A percentile compares a stretch with the other conserved stretches of the same genome.
phyloP scores from a whole-genome alignment of 371 early-diverging fungal species.

The Zychaea mexicana region DNA sequence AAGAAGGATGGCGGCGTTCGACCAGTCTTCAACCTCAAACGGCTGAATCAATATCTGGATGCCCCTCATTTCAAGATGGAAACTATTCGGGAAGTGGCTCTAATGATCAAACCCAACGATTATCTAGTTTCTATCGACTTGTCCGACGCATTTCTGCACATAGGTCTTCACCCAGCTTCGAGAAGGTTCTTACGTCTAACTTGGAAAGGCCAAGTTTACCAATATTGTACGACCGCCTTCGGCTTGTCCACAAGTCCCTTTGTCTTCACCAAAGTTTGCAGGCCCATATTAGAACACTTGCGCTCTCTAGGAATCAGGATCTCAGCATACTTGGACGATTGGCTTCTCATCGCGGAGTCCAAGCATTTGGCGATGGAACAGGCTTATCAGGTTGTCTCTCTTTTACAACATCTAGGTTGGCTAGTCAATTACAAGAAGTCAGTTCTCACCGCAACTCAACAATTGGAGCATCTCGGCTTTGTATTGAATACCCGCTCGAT shows the following conservation, averaged over 20 bases:
- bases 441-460: conserved; percentile 9
- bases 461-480: conserved; percentile 25
- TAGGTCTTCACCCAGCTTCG: conserved; percentile 14
- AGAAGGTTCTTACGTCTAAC: conserved; percentile 23
- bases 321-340: conserved; percentile 31
- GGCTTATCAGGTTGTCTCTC: conserved; percentile 8
- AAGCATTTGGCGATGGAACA: conserved; percentile 1
- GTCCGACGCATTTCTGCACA: conserved; percentile 19
- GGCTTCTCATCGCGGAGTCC: conserved; percentile 16
- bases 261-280: conserved; percentile 32
- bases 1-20: conserved; percentile 22
- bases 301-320: conserved; percentile 26
- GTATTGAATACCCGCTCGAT: conserved; percentile 9
- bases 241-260: conserved; percentile 34
- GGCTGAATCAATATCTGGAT: conserved; percentile 16
- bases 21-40: conserved; percentile 27
- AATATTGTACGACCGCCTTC: conserved; percentile 33
- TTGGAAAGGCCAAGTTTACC: conserved; percentile 22
- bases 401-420: conserved; percentile 14
- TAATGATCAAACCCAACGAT: conserved; percentile 21
- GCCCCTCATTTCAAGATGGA: conserved; percentile 32
- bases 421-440: conserved; percentile 24
- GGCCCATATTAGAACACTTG: conserved; percentile 25
- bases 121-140: conserved; percentile 18
- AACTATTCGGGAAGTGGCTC: conserved; percentile 13